These are phyloP conservation scores for Mediolabrus comicus DNA, from an alignment of 108 stramenopile genomes.

Conservation along the genomic window DNA sequence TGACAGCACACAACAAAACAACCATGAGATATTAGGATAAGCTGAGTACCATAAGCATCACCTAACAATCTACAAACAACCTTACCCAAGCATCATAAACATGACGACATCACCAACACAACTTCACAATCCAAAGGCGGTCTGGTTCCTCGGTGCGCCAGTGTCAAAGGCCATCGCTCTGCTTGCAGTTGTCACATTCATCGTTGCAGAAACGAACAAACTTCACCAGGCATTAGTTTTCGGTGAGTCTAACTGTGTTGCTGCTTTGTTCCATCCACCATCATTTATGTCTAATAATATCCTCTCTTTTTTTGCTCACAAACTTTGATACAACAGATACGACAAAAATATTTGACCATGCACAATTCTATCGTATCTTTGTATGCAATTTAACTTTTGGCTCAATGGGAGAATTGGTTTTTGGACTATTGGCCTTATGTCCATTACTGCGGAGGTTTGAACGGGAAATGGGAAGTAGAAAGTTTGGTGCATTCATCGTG, in stretches of 20 bases:
- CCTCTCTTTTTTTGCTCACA: not conserved
- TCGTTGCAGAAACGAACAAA: slow-evolving; percentile 40
- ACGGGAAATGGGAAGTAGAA: slow-evolving; percentile 72
- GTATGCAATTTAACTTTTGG: slow-evolving; percentile 51
- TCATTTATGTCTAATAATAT: not conserved
- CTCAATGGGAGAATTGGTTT: slow-evolving; percentile 56
- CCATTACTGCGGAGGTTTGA: slow-evolving; percentile 59
- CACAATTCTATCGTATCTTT: slow-evolving; percentile 47
- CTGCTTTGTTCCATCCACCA: not conserved
- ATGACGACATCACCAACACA: slow-evolving; percentile 10
- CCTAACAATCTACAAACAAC: too few relatives aligned
- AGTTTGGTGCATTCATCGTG: slow-evolving; percentile 50
- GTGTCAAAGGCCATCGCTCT: slow-evolving; percentile 54
- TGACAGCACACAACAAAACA: too few relatives aligned
- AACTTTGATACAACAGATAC: slow-evolving; percentile 22
- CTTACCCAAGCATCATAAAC: too few relatives aligned
- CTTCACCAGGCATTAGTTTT: slow-evolving; percentile 39
- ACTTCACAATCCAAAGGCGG: slow-evolving; percentile 29
- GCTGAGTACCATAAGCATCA: too few relatives aligned
- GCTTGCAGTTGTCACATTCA: slow-evolving; percentile 40
- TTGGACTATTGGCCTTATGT: slow-evolving; percentile 53
- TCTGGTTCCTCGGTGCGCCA: slow-evolving; percentile 64
- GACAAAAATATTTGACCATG: slow-evolving; percentile 34
- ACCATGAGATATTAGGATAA: too few relatives aligned
- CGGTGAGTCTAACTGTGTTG: slow-evolving; percentile 22